Evolutionary conservation across 2,329 filamentous ascomycete species (phyloP), one percentile per base, ranked within the genome.

Genomic region (Neocucurbitaria cava): DNA sequence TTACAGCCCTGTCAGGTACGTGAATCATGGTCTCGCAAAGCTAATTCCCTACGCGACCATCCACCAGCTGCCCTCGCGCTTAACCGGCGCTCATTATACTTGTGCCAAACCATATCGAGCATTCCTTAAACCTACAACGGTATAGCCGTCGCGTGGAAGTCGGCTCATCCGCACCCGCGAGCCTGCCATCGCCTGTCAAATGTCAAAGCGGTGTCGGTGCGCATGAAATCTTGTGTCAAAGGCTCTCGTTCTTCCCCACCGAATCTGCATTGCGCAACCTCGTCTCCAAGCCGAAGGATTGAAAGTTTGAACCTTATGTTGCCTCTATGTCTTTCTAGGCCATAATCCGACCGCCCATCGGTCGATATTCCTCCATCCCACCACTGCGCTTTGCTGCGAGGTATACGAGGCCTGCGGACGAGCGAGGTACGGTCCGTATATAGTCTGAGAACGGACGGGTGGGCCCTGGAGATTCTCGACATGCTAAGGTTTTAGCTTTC

Each of bases 21-120:
- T 58, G 52, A 58, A 52, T 58, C 55, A 56, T 43, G 54, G n/a
- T 28, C 41, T 20, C 46, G 49, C 40, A 30, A 53, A 40, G 40
- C 36, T 40, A 42, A 40, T 40, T 48, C 41, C 51, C 20, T 26
- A 39, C 45, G 33, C 33, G 35, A 39, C 33, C 35, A 26, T 30
- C 24, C 41, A 43, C 24, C 24, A 10, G 15, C 7, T 23, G 15
- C 4, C 35, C 5, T 24, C n/a, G 9, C 8, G 1, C 35, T 39
- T 47, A 47, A n/a, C 2, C 7, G 38, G 36, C 30, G 20, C 30
- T 28, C 13, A 23, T n/a, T 54, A 58, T 42, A 43, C 24, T 35
- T 21, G 33, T 17, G 20, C 15, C n/a, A 24, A 21, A 10, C 35
- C 35, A 9, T 28, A 23, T 39, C 5, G 7, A n/a, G 35, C 21